Evolutionary conservation across 2,329 filamentous ascomycete genomes (phyloP).

Genomic region (Fusarium goolgardi): DNA sequence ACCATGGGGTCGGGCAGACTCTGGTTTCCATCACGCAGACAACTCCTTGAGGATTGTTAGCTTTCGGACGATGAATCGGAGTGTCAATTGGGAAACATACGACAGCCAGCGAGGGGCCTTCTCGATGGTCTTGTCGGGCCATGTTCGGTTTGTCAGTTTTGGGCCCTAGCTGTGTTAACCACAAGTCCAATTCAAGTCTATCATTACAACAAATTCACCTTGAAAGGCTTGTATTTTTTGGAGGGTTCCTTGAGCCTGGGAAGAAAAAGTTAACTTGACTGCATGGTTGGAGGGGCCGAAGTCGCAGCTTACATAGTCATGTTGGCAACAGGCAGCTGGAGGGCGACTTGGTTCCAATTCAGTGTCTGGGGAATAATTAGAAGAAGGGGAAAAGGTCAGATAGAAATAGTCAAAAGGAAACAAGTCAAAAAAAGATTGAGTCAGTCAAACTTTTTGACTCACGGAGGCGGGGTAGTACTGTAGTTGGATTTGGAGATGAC

Average conservation of each 20-base stretch:
- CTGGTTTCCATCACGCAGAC: constrained; percentile 87
- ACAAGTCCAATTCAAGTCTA: constrained; percentile 48
- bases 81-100: constrained; percentile 12
- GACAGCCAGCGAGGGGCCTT: constrained; percentile 88
- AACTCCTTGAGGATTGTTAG: constrained; percentile 17
- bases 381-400: constrained; percentile 6
- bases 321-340: constrained; percentile 1
- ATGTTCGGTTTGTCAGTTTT: constrained; percentile 78
- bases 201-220: constrained; percentile 4
- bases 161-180: constrained; percentile 34
- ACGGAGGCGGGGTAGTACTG: constrained; percentile 28
- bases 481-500: constrained; percentile 5
- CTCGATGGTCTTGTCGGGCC: constrained; percentile 84
- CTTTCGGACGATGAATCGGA: not conserved
- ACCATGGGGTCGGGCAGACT: constrained; percentile 94
- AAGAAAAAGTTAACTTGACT: constrained; percentile 10
- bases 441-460: constrained; percentile 34
- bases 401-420: constrained; percentile 28
- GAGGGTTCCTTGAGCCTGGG: constrained; percentile 78
- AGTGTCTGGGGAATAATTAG: not conserved
- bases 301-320: constrained; percentile 31
- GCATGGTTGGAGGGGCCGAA: constrained; percentile 8
- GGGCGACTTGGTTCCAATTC: constrained; percentile 14
- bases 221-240: constrained; percentile 78
- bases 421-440: constrained; percentile 20